A percentile compares a stretch with the other conserved stretches of the same genome.
phyloP scores from a whole-genome alignment of 1,284 basidiomycete species.

The Salmacisia buchloeana region DNA sequence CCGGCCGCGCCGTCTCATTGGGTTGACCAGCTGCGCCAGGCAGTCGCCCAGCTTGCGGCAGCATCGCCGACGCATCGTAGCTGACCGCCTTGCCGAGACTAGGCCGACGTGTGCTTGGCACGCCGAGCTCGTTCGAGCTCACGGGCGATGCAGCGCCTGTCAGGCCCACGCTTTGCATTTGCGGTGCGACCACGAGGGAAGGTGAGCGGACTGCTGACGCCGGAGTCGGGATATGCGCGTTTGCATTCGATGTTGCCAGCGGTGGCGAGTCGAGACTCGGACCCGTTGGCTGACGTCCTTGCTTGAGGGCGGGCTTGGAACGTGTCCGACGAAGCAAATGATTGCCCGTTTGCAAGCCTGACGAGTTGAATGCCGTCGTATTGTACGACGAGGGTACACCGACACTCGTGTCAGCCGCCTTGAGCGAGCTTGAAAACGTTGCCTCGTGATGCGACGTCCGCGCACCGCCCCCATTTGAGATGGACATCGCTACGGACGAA shows the following conservation, averaged over 20 bases:
- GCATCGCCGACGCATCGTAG: neutral
- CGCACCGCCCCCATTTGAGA: no score
- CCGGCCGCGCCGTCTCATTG: no score
- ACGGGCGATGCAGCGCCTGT: neutral
- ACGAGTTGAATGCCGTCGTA: neutral
- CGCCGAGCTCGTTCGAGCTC: neutral
- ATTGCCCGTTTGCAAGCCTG: neutral
- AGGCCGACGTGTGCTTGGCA: neutral
- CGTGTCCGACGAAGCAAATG: neutral
- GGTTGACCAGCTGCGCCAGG: no score
- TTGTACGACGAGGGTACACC: neutral
- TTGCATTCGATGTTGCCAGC: neutral
- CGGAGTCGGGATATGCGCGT: neutral
- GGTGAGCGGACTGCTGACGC: neutral
- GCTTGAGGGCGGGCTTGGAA: neutral
- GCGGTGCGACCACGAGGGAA: neutral
- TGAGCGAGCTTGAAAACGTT: no score
- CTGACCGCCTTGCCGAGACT: slow-evolving; percentile 1
- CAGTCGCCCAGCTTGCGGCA: neutral
- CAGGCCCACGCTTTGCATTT: neutral
- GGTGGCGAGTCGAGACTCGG: neutral
- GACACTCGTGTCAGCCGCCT: neutral
- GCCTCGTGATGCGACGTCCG: neutral
- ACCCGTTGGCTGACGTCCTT: no score
- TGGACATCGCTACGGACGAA: no score